Conservation (phyloP, 345 rosid species). For the Jatropha curcas region DNA sequence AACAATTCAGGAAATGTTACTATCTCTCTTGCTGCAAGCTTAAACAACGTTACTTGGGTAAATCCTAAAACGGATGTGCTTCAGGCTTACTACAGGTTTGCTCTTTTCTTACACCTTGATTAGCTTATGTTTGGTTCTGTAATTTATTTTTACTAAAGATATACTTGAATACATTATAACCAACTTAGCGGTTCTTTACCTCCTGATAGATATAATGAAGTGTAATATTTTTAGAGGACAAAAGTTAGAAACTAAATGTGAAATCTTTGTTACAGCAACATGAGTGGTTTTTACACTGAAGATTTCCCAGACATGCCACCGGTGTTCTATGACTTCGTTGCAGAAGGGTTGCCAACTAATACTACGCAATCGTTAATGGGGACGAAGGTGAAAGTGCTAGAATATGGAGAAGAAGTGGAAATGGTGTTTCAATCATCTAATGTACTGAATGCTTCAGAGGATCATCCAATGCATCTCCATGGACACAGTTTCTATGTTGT, state of each 20-base stretch:
- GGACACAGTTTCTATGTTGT: conserved; percentile 49
- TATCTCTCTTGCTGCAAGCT: conserved; percentile 30
- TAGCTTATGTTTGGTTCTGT: too few species aligned
- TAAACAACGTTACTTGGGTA: conserved; percentile 45
- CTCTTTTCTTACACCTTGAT: too few species aligned
- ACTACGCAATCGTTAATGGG: conserved; percentile 5
- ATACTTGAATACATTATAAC: too few species aligned
- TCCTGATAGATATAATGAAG: too few species aligned
- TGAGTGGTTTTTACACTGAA: conserved; percentile 2
- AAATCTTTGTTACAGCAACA: conserved; percentile 10
- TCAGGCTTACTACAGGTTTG: conserved; percentile 44
- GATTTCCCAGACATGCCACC: conserved; percentile 12
- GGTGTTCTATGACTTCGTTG: conserved; percentile 7
- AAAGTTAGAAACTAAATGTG: not conserved
- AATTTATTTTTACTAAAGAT: too few species aligned
- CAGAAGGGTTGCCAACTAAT: not conserved
- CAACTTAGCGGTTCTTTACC: too few species aligned
- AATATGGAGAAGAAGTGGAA: conserved; percentile 42
- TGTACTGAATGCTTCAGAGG: conserved; percentile 17
- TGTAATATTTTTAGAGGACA: too few species aligned
- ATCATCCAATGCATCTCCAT: conserved; percentile 52
- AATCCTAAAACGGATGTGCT: conserved; percentile 28
- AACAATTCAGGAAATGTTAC: not conserved
- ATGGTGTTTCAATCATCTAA: conserved; percentile 46
- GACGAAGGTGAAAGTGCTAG: conserved; percentile 31